These are phyloP conservation scores for Sphagnum fallax DNA, from an alignment of 228 moss, liverwort and hornwort genomes.

Conservation along the genomic window DNA sequence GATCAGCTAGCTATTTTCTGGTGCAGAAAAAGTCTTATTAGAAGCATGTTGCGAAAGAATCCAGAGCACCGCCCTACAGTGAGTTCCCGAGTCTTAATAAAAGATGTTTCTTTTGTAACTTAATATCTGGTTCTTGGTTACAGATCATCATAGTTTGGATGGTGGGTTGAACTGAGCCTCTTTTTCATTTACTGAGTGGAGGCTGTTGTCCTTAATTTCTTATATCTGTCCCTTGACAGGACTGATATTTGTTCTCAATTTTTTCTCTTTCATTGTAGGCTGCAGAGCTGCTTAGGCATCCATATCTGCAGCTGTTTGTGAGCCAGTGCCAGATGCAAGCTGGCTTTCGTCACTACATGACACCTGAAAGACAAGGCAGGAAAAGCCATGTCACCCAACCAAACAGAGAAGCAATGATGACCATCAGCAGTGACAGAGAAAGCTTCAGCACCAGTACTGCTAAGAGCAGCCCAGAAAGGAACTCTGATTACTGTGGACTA, in stretches of 20 bases:
- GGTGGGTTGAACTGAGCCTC: too few species aligned
- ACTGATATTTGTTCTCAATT: background rate
- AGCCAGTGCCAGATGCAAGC: conserved; percentile 86
- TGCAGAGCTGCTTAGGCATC: conserved; percentile 81
- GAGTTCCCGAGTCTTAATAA: conserved; percentile 11
- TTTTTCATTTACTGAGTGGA: too few species aligned
- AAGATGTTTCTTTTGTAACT: too few species aligned
- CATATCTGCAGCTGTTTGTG: conserved; percentile 91
- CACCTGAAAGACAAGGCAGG: conserved; percentile 36
- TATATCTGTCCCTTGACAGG: too few species aligned
- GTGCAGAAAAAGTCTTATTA: conserved; percentile 88
- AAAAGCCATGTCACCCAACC: conserved; percentile 19
- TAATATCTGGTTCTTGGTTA: too few species aligned
- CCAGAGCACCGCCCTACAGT: conserved; percentile 95
- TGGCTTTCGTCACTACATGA: conserved; percentile 37
- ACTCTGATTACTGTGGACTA: conserved; percentile 70
- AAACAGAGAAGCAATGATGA: conserved; percentile 29
- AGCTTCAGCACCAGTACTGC: conserved; percentile 67
- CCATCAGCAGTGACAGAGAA: conserved; percentile 61
- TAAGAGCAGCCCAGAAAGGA: conserved; percentile 81
- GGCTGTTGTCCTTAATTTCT: too few species aligned
- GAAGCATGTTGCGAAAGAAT: conserved; percentile 97
- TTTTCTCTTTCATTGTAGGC: conserved; percentile 36
- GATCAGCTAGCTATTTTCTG: background rate
- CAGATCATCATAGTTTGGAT: too few species aligned